These are phyloP conservation scores for Microdochium nivale DNA, from an alignment of 2,329 filamentous ascomycete species.

Conservation along the genomic window DNA sequence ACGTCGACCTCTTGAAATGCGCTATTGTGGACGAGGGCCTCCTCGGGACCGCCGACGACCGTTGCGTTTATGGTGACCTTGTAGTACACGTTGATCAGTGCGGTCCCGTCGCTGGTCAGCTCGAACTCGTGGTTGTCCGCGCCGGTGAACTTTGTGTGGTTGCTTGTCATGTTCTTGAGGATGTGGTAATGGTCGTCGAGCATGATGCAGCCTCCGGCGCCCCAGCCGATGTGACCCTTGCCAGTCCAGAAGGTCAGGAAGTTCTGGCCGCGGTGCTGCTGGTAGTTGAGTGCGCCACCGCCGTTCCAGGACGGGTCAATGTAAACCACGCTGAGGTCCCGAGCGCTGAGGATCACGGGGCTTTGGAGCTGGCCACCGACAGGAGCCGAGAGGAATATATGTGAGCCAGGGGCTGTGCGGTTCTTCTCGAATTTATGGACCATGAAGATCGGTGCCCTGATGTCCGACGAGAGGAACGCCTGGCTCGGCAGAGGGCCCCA, in stretches of 20 bases:
- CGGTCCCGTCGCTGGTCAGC: slow-evolving; percentile 29
- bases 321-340: slow-evolving; percentile 16
- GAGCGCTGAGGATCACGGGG: slow-evolving; percentile 14
- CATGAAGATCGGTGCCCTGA: slow-evolving; percentile 10
- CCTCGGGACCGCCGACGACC: slow-evolving; percentile 18
- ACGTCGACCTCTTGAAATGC: slow-evolving; percentile 30
- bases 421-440: slow-evolving; percentile 11
- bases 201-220: slow-evolving; percentile 16
- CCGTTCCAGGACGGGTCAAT: slow-evolving; percentile 10
- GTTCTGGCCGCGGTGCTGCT: slow-evolving; percentile 18
- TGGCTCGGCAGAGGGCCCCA: slow-evolving; percentile 12
- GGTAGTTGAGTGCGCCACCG: slow-evolving; percentile 13
- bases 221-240: slow-evolving; percentile 15
- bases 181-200: slow-evolving; percentile 25
- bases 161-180: slow-evolving; percentile 27
- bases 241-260: slow-evolving; percentile 29
- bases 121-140: slow-evolving; percentile 33
- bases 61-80: slow-evolving; percentile 20
- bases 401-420: slow-evolving; percentile 6
- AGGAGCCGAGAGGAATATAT: slow-evolving; percentile 11
- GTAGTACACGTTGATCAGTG: slow-evolving; percentile 32
- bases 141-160: slow-evolving; percentile 18
- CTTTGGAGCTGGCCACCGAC: slow-evolving; percentile 4
- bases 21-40: slow-evolving; percentile 22
- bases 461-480: slow-evolving; percentile 10